phyloP scores from a whole-genome alignment of 148 eudicot species.

The Camellia lanceoleosa region DNA sequence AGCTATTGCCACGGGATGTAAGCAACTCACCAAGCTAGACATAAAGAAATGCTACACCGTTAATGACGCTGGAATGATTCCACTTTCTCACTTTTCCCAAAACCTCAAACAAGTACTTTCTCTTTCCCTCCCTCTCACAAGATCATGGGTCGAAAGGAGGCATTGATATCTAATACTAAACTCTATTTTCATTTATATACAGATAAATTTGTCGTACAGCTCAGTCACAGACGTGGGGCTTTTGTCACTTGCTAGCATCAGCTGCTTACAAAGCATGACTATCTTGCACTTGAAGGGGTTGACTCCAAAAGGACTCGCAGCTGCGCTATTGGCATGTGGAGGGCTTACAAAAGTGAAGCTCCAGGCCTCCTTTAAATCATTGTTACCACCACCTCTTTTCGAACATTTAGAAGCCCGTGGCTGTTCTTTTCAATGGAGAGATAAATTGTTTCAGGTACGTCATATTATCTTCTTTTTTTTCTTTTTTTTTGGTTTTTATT shows the following conservation, averaged over 20 bases:
- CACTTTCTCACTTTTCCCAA: slow-evolving; percentile 82
- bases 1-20: slow-evolving; percentile 83
- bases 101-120: slow-evolving; percentile 71
- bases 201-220: slow-evolving; percentile 81
- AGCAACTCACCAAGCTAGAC: slow-evolving; percentile 70
- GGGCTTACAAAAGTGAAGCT: slow-evolving; percentile 89
- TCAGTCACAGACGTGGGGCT: slow-evolving; percentile 81
- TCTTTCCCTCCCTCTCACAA: background rate
- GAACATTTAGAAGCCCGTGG: slow-evolving; percentile 79
- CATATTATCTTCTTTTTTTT: background rate
- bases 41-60: slow-evolving; percentile 82
- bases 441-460: slow-evolving; percentile 70
- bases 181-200: slow-evolving; percentile 19
- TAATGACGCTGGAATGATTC: slow-evolving; percentile 76
- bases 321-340: slow-evolving; percentile 77
- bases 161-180: background rate
- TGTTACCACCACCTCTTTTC: slow-evolving; percentile 56
- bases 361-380: slow-evolving; percentile 50
- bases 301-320: slow-evolving; percentile 67
- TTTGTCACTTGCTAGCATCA: slow-evolving; percentile 68
- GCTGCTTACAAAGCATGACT: slow-evolving; percentile 79
- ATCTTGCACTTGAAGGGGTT: slow-evolving; percentile 68
- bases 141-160: background rate
- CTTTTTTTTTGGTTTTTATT: background rate
- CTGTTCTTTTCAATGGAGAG: slow-evolving; percentile 73